phyloP scores from a whole-genome alignment of 192 early-diverging fungal species.

The Gamsiella multidivaricata region DNA sequence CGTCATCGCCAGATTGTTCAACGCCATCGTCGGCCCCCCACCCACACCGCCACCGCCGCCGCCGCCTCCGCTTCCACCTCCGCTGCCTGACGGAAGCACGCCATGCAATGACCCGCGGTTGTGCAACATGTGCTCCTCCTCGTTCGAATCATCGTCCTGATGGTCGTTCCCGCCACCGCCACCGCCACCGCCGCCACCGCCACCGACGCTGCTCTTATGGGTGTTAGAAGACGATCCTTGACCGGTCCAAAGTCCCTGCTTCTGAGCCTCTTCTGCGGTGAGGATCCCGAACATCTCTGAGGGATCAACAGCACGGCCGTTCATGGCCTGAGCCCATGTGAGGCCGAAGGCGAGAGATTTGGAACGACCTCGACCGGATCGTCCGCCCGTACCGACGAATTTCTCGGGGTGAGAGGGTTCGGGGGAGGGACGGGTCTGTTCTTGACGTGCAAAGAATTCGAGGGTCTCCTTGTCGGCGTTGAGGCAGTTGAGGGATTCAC shows the following conservation, averaged over 20 bases:
- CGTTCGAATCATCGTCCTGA: not conserved
- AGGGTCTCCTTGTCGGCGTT: conserved; percentile 53
- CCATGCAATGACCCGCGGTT: conserved; percentile 16
- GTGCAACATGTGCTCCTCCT: conserved; percentile 12
- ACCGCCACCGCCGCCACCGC: not conserved
- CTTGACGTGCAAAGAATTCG: conserved; percentile 43
- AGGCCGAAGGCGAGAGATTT: conserved; percentile 45
- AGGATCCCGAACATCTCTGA: conserved; percentile 27
- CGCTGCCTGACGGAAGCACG: not conserved
- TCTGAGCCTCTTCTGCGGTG: conserved; percentile 22
- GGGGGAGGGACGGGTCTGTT: conserved; percentile 39
- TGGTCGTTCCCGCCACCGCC: not conserved
- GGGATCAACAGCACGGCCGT: conserved; percentile 34
- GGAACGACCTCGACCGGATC: conserved; percentile 16
- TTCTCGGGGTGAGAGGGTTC: not conserved
- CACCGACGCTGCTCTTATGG: not conserved
- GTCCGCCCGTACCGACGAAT: not conserved
- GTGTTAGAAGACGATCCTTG: not conserved
- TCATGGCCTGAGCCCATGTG: conserved; percentile 51
- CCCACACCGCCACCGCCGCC: not conserved
- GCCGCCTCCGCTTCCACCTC: not conserved
- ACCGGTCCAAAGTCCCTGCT: conserved; percentile 20
- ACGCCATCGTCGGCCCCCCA: conserved; percentile 7
- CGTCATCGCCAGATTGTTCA: not conserved
- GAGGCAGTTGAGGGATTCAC: conserved; percentile 52